Evolutionary conservation across 306 rosid species (phyloP).

Genomic region (Echinosophora koreensis): DNA sequence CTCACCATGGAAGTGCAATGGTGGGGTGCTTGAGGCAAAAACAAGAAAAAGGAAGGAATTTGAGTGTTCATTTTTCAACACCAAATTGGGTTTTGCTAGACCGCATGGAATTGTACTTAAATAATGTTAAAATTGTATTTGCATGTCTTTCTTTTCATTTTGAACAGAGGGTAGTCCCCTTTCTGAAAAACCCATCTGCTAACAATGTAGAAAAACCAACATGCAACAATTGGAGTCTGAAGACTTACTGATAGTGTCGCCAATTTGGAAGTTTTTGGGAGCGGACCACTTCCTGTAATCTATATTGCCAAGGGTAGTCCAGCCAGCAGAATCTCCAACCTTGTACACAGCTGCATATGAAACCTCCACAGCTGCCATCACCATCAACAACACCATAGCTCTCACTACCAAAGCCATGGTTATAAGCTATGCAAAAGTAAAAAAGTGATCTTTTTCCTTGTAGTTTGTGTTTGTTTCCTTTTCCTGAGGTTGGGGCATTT

Average conservation of each 20-base stretch:
- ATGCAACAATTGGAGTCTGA: slow-evolving; percentile 27
- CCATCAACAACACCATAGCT: slow-evolving; percentile 44
- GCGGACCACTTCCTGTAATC: slow-evolving; percentile 85
- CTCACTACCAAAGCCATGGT: slow-evolving; percentile 62
- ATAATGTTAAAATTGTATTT: background rate
- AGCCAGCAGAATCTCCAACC: slow-evolving; percentile 89
- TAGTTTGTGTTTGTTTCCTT: background rate
- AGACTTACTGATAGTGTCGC: slow-evolving; percentile 82
- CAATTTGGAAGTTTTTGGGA: slow-evolving; percentile 68
- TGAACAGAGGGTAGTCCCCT: background rate
- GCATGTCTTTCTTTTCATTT: background rate
- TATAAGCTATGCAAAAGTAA: slow-evolving; percentile 1
- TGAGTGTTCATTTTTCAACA: slow-evolving; percentile 8
- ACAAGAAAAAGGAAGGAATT: background rate
- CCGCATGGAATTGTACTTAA: slow-evolving; percentile 24
- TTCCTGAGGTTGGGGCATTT: slow-evolving; percentile 43
- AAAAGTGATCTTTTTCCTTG: background rate
- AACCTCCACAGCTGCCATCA: slow-evolving; percentile 44
- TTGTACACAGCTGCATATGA: slow-evolving; percentile 70
- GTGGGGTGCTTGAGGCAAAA: slow-evolving; percentile 35
- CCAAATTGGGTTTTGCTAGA: slow-evolving; percentile 7
- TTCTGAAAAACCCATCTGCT: background rate
- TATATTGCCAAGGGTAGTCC: slow-evolving; percentile 75
- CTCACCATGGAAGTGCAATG: slow-evolving; percentile 35
- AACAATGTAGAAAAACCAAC: slow-evolving; percentile 18